Conservation (phyloP, 2,329 filamentous ascomycete genomes). For the Venturia carpophila region DNA sequence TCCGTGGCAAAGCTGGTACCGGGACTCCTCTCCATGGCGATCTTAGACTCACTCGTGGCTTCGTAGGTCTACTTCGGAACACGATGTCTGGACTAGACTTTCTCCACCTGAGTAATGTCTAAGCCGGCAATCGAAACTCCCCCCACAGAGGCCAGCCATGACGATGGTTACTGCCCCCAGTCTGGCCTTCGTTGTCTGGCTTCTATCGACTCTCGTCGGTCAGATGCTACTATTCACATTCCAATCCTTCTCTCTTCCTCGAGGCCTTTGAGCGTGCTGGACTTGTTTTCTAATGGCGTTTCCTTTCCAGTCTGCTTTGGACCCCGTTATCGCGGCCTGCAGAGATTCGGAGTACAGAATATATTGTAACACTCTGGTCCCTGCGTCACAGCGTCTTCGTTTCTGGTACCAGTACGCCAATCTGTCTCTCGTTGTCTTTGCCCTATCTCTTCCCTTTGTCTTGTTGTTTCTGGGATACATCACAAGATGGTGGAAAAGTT, state of each 20-base stretch:
- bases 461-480: neutral
- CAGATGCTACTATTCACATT: neutral
- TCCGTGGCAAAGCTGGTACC: neutral
- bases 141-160: neutral
- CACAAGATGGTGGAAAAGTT: neutral
- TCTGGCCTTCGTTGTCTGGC: neutral
- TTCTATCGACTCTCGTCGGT: neutral
- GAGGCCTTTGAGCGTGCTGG: neutral
- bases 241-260: neutral
- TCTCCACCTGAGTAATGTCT: neutral
- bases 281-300: neutral
- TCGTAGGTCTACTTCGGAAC: neutral
- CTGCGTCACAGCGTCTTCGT: neutral
- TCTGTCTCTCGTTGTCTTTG: neutral
- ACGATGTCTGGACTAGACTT: neutral
- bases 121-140: neutral
- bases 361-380: conserved; percentile 1
- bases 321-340: conserved; percentile 7
- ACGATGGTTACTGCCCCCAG: neutral
- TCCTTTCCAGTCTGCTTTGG: neutral
- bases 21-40: neutral
- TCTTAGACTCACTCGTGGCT: neutral
- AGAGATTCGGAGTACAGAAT: conserved; percentile 1
- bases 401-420: conserved; percentile 13
- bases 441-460: conserved; percentile 5